Conservation (phyloP, 371 early-diverging fungal genomes). For the Apophysomyces trapeziformis region DNA sequence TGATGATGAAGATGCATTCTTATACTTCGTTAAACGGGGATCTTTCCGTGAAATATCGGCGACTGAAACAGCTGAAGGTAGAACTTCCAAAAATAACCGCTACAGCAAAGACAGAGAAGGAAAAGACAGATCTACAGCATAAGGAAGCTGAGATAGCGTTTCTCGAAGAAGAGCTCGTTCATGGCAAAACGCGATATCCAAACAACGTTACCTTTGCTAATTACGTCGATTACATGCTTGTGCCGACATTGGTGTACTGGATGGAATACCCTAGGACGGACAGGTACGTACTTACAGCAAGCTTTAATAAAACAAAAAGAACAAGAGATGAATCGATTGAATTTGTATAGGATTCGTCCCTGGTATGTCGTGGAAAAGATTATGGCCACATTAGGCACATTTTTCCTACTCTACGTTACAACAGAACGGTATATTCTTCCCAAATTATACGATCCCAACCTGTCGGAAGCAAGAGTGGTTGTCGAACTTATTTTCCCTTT, state of each 20-base stretch:
- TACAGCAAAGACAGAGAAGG: conserved; percentile 14
- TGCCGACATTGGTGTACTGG: conserved; percentile 93
- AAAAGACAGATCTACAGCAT: conserved; percentile 16
- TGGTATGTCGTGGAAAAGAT: conserved; percentile 87
- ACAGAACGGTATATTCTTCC: conserved; percentile 90
- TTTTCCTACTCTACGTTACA: conserved; percentile 80
- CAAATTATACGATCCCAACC: conserved; percentile 66
- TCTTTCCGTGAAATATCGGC: conserved; percentile 55
- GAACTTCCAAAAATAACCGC: conserved; percentile 38
- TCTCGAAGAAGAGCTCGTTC: conserved; percentile 66
- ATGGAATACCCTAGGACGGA: conserved; percentile 91
- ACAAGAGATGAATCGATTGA: too few species aligned
- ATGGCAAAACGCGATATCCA: conserved; percentile 71
- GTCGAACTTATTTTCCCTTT: conserved; percentile 84
- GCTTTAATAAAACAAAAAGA: background rate
- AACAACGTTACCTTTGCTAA: conserved; percentile 82
- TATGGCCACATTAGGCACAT: conserved; percentile 81
- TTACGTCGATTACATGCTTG: conserved; percentile 86
- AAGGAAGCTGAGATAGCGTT: conserved; percentile 58
- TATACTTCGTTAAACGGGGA: conserved; percentile 81
- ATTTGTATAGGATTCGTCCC: conserved; percentile 71
- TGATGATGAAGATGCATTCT: conserved; percentile 96
- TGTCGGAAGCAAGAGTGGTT: conserved; percentile 60
- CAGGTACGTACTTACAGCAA: conserved; percentile 46
- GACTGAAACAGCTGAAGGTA: conserved; percentile 42